Evolutionary conservation across 2,329 filamentous ascomycete species (phyloP).

Genomic region (Fonsecaea pedrosoi): DNA sequence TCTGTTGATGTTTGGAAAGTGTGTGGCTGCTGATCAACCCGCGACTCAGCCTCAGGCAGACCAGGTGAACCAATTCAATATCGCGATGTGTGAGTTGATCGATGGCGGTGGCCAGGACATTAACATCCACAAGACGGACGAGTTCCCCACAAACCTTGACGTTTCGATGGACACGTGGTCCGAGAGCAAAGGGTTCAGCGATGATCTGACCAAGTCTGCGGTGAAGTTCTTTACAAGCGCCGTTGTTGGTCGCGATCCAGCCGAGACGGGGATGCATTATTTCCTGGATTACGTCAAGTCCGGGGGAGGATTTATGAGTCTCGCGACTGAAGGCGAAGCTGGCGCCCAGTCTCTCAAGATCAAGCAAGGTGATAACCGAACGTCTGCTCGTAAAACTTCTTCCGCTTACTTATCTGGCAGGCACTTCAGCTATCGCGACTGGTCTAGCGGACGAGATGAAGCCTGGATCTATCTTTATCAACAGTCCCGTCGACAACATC

Average conservation of each 20-base stretch:
- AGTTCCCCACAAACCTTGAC: slow-evolving; percentile 24
- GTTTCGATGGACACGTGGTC: slow-evolving; percentile 26
- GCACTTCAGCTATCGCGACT: slow-evolving; percentile 30
- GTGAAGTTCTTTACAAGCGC: slow-evolving; percentile 44
- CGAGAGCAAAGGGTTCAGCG: slow-evolving; percentile 17
- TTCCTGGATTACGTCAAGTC: slow-evolving; percentile 63
- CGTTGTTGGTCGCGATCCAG: slow-evolving; percentile 56
- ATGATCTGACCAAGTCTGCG: slow-evolving; percentile 7
- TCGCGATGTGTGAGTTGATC: slow-evolving; percentile 18
- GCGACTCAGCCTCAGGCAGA: slow-evolving; percentile 12
- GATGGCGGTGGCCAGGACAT: slow-evolving; percentile 10
- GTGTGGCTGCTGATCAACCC: background rate
- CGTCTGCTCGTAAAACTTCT: background rate
- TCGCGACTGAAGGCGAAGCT: slow-evolving; percentile 59
- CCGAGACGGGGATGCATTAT: slow-evolving; percentile 58
- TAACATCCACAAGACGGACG: slow-evolving; percentile 18
- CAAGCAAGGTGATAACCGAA: slow-evolving; percentile 49
- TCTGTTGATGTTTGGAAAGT: background rate
- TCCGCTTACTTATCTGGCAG: slow-evolving; percentile 10
- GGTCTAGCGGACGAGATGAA: slow-evolving; percentile 27
- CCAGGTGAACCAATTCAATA: slow-evolving; percentile 15
- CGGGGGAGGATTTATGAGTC: slow-evolving; percentile 58
- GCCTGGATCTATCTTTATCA: slow-evolving; percentile 27
- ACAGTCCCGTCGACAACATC: slow-evolving; percentile 27
- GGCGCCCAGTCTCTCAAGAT: slow-evolving; percentile 61